Evolutionary conservation across 2,329 filamentous ascomycete species (phyloP), one percentile per base, ranked within the genome.

Genomic region (Phoma herbarum): DNA sequence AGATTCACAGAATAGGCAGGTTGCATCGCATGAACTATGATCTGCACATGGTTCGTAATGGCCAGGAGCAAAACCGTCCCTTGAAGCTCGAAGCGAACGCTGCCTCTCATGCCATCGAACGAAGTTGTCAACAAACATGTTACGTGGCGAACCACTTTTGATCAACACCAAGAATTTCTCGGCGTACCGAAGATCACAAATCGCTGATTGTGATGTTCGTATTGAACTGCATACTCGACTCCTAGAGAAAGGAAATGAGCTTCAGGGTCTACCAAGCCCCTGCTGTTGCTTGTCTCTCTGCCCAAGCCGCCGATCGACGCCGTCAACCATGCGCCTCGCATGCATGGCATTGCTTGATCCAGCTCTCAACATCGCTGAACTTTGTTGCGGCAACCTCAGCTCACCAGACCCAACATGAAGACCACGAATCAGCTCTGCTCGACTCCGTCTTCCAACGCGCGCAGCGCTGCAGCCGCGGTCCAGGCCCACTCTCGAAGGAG

Each of bases 261-360:
- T 56, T 59, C 60, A 65, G 66, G 66, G 59, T 66, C 60, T 18
- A 50, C 50, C 55, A 71, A 69, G 67, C 65, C 41, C 41, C 41
- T 43, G 23, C 23, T 26, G 23, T 26, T 43, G 41, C 41, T 43
- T 43, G 41, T 43, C 23, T 65, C 54, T 37, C 39, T 44, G 37
- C 62, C 68, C 60, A 71, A 65, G 67, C 47, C 46, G 67, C 47
- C 46, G 56, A 55, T 57, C 44, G 43, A 9, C 46, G 47, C 52
- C 25, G 33, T 61, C 39, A 61, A 26, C 55, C 60, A 62, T 59
- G 59, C 58, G 42, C 51, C 58, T 39, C n/a, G 31, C n/a, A 44
- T 51, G 53, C 67, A 69, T 72, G 69, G 70, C 68, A 46, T 66
- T 70, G 65, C 66, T 71, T 71, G 62, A 51, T 57, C 29, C 43